phyloP scores from a whole-genome alignment of 768 basidiomycete species.

The Rhodosporidiobolus sp. region DNA sequence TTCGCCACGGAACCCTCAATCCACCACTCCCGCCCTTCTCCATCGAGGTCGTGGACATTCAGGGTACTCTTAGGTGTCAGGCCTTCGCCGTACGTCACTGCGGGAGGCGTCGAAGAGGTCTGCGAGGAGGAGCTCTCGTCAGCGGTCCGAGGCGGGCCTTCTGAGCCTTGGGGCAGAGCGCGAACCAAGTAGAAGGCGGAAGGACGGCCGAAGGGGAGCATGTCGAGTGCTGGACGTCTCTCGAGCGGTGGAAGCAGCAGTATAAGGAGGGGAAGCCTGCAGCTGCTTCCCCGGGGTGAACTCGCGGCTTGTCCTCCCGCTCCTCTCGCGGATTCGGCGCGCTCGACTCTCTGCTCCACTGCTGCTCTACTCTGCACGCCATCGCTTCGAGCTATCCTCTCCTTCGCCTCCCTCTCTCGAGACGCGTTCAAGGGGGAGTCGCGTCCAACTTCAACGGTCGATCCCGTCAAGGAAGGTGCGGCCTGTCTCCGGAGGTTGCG shows the following conservation, averaged over 20 bases:
- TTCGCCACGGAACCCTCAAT: conserved; percentile 2
- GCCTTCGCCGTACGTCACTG: conserved; percentile 7
- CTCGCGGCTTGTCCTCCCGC: no score
- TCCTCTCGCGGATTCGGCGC: not conserved
- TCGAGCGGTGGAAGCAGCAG: not conserved
- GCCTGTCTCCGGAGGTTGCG: no score
- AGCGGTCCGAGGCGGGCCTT: no score
- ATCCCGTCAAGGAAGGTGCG: no score
- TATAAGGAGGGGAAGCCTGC: not conserved
- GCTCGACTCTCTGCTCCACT: no score
- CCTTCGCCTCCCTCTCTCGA: no score
- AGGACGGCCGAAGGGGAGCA: not conserved
- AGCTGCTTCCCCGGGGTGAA: no score
- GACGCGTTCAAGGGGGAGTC: no score
- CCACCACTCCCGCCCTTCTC: not conserved
- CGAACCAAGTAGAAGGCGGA: not conserved
- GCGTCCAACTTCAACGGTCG: no score
- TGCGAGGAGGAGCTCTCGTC: not conserved
- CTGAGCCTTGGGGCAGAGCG: not conserved
- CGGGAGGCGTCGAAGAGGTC: not conserved
- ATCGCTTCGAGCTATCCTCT: not conserved
- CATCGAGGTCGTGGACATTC: conserved; percentile 23
- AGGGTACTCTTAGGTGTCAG: conserved; percentile 18
- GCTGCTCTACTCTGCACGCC: no score
- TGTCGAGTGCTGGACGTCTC: not conserved